Base-by-base conservation (phyloP, 495 filamentous ascomycete species). In the Staphylotrichum tortipilum region DNA sequence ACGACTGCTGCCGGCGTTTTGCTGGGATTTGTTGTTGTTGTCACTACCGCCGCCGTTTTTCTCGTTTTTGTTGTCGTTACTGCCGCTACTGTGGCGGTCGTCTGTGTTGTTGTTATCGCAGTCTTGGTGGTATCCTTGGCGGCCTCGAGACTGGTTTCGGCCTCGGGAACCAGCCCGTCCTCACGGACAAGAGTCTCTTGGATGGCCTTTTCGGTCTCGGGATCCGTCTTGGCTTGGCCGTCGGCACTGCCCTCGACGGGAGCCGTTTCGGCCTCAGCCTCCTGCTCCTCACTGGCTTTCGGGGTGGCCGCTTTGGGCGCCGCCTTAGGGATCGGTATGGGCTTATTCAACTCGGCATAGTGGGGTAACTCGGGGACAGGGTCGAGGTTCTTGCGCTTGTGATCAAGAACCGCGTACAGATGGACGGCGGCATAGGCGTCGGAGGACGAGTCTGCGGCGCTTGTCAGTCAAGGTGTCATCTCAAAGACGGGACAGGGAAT, bases 401-500 rank as follows among this genome's bases (percentile, higher is more conserved):
- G 62, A 57, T 95, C 78, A 52, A 94, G 73, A 2, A 70, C 65
- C 44, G 85, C 71, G 60, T 77, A 92, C 23, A 94, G 73, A 58
- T 85, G 81, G 15, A 91, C 54, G 26, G 81, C 81, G 44, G 87
- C 88, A 59, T 91, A 95, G 2, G 88, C 81, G 62, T 95, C 89
- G 1, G 81, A 78, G 14, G 88, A 88, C 7, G 88, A 86, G 69
- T 95, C 84, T 88, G 52, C 14, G 28, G 22, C 17, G 7, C 11
- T 24, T 9, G 24, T 51, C 6, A 44, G 49, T 21, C 11, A 34
- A 34, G 29, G 9, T 34, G 61, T 17, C 52, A 49, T 29, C n/a
- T n/a, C n/a, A n/a, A n/a, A n/a, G 23, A 34, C 43, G 10, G 29
- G 23, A n/a, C 23, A 8, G 23, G 33, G 17, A 24, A 19, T 34